phyloP scores from a whole-genome alignment of 1,139 yeast species.

The Fermentozyma sake region DNA sequence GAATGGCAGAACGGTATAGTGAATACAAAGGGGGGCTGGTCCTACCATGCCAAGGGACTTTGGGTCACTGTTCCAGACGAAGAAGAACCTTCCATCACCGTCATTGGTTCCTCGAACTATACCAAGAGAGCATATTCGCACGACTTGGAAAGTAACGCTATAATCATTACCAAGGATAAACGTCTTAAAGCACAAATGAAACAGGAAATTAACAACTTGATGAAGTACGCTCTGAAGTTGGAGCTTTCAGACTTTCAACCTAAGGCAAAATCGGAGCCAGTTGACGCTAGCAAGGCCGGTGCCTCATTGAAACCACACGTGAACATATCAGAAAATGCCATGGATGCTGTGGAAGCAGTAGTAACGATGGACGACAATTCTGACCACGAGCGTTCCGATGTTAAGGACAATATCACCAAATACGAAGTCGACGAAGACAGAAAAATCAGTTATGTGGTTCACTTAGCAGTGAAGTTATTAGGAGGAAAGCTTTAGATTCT shows the following conservation, averaged over 20 bases:
- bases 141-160: conserved; percentile 85
- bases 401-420: conserved; percentile 14
- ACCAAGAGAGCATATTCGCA: conserved; percentile 84
- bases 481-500: conserved; percentile 66
- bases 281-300: background rate
- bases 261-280: conserved; percentile 11
- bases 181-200: conserved; percentile 54
- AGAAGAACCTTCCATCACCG: conserved; percentile 61
- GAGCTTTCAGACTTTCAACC: conserved; percentile 55
- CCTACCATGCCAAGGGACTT: conserved; percentile 97
- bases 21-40: conserved; percentile 85
- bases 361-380: conserved; percentile 8
- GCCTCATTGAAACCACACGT: too few relatives aligned
- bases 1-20: conserved; percentile 92
- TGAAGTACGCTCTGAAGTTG: conserved; percentile 48
- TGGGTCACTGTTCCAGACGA: conserved; percentile 73
- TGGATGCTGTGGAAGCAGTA: conserved; percentile 9
- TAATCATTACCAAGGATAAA: conserved; percentile 67
- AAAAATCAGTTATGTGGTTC: conserved; percentile 54
- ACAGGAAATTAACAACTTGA: conserved; percentile 59
- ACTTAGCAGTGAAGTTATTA: conserved; percentile 57
- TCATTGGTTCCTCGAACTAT: conserved; percentile 90
- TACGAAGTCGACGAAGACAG: conserved; percentile 50
- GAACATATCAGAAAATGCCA: conserved; percentile 12
- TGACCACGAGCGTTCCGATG: conserved; percentile 2